These are phyloP conservation scores for Ramichloridium luteum DNA, from an alignment of 2,329 filamentous ascomycete species.

Conservation along the genomic window DNA sequence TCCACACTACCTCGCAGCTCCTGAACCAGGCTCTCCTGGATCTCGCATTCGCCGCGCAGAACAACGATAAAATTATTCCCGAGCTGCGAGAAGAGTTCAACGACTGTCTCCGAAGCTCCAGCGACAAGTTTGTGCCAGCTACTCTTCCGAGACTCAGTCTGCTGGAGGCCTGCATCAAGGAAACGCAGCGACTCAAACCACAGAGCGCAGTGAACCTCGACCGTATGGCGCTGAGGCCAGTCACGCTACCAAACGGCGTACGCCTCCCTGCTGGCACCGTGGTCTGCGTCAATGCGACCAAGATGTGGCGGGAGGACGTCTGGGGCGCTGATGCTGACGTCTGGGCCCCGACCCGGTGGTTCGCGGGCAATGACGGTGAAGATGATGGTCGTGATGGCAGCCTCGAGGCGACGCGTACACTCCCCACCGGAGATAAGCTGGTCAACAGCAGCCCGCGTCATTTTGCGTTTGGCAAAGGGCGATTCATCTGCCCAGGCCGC, in stretches of 20 bases:
- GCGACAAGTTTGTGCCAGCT: background rate
- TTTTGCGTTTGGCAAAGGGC: constrained; percentile 1
- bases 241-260: background rate
- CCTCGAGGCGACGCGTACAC: background rate
- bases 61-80: background rate
- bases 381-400: too few species aligned
- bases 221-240: background rate
- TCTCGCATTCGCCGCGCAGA: background rate
- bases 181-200: constrained; percentile 1
- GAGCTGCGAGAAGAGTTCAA: background rate
- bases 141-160: background rate
- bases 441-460: background rate
- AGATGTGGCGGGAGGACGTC: background rate
- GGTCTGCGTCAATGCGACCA: background rate
- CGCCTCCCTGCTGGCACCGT: background rate
- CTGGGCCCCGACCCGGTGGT: background rate
- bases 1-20: background rate
- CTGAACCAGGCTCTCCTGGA: background rate
- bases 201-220: background rate
- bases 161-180: constrained; percentile 1
- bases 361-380: too few species aligned
- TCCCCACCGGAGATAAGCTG: background rate
- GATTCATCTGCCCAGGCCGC: background rate
- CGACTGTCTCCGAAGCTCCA: background rate
- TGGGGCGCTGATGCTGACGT: background rate